Conservation (phyloP, 768 basidiomycete genomes). For the Suillus paluster region DNA sequence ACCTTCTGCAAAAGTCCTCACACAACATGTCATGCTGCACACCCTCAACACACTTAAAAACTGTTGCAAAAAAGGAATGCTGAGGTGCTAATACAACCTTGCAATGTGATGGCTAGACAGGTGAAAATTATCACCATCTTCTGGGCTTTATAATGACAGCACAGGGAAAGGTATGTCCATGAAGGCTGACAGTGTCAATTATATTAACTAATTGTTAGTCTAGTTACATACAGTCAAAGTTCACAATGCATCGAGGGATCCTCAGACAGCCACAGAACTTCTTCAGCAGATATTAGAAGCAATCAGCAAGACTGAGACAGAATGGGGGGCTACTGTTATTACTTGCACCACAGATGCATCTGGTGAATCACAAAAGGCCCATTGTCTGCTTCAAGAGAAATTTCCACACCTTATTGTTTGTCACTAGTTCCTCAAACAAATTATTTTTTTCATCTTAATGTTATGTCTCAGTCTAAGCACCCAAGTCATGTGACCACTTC, state of each 20-base stretch:
- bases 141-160: conserved; percentile 39
- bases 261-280: conserved; percentile 39
- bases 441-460: no score
- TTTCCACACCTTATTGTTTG: conserved; percentile 27
- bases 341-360: conserved; percentile 38
- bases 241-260: conserved; percentile 35
- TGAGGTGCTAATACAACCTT: conserved; percentile 28
- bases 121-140: conserved; percentile 34
- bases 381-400: conserved; percentile 17
- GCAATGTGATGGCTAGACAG: conserved; percentile 44
- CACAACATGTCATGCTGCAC: conserved; percentile 26
- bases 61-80: conserved; percentile 5
- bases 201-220: conserved; percentile 3
- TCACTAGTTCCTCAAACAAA: no score
- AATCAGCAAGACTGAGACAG: conserved; percentile 19
- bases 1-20: conserved; percentile 29
- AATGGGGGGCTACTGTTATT: conserved; percentile 30
- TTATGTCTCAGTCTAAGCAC: no score
- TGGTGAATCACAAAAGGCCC: conserved; percentile 38
- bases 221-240: conserved; percentile 38
- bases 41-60: neutral
- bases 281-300: conserved; percentile 24
- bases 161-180: conserved; percentile 23
- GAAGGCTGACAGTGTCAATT: no score
- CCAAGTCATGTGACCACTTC: no score